Evolutionary conservation across 345 rosid genomes (phyloP).

Genomic region (Syzygium oleosum): DNA sequence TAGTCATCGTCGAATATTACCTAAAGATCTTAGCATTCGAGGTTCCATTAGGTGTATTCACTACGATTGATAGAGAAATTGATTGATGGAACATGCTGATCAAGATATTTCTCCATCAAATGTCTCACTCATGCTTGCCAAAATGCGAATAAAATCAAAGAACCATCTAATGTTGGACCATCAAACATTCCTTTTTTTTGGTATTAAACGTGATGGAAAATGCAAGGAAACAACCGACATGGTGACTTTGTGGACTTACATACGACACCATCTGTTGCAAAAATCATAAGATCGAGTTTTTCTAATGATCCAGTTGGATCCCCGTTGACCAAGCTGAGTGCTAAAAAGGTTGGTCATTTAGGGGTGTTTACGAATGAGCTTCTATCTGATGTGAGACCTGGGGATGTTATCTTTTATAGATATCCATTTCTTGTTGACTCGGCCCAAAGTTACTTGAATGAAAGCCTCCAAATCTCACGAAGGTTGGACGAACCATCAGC

Average conservation of each 20-base stretch:
- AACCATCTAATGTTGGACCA: background rate
- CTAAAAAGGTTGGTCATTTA: no score
- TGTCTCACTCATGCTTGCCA: background rate
- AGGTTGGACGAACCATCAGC: conserved; percentile 88
- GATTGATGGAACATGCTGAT: background rate
- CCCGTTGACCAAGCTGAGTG: no score
- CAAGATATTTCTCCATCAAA: background rate
- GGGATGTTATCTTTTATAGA: no score
- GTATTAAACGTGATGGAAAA: background rate
- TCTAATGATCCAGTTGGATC: background rate
- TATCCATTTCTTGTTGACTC: background rate
- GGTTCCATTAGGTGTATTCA: background rate
- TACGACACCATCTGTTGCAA: background rate
- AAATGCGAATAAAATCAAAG: no score
- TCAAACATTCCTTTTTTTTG: background rate
- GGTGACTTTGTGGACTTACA: background rate
- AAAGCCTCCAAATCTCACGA: conserved; percentile 87
- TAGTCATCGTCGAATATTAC: background rate
- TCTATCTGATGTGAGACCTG: no score
- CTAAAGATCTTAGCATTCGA: background rate
- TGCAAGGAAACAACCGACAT: background rate
- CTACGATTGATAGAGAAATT: background rate
- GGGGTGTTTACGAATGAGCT: no score
- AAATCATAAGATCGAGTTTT: background rate
- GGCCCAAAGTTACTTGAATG: conserved; percentile 6